Conservation (phyloP, 2,329 filamentous ascomycete species). For the Phaeosphaeria sp. region DNA sequence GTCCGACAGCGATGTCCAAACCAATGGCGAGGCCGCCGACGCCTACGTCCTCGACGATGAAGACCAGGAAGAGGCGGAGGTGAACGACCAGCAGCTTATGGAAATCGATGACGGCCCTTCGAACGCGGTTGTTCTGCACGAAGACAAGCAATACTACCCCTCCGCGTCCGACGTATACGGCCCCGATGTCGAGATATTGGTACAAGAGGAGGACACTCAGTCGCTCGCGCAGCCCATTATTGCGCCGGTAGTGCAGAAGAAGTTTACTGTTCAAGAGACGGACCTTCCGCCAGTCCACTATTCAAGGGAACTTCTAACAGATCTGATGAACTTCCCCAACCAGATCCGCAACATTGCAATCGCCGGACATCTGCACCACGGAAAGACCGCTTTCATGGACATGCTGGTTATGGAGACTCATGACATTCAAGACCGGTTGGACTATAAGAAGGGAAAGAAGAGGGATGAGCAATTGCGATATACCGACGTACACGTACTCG, state of each 20-base stretch:
- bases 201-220: conserved; percentile 97
- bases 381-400: conserved; percentile 98
- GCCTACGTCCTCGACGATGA: conserved; percentile 75
- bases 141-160: conserved; percentile 99
- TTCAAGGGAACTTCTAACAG: conserved; percentile 89
- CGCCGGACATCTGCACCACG: conserved; percentile 92
- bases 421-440: conserved; percentile 78
- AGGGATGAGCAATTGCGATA: conserved; percentile 91
- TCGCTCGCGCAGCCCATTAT: conserved; percentile 92
- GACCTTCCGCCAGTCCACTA: conserved; percentile 89
- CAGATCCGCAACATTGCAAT: conserved; percentile 93
- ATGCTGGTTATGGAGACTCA: conserved; percentile 98
- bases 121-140: conserved; percentile 96
- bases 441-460: conserved; percentile 80
- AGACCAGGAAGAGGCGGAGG: conserved; percentile 52
- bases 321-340: conserved; percentile 94
- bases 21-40: conserved; percentile 76
- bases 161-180: conserved; percentile 97
- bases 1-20: conserved; percentile 85
- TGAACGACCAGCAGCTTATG: conserved; percentile 84
- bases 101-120: conserved; percentile 91
- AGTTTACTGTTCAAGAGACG: conserved; percentile 91
- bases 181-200: conserved; percentile 89
- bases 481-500: conserved; percentile 88
- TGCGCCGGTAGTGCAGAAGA: conserved; percentile 90